A percentile compares a stretch with the other conserved stretches of the same genome.
These are phyloP conservation scores for Backusella westeae DNA, from an alignment of 192 early-diverging fungal species.

Conservation along the genomic window DNA sequence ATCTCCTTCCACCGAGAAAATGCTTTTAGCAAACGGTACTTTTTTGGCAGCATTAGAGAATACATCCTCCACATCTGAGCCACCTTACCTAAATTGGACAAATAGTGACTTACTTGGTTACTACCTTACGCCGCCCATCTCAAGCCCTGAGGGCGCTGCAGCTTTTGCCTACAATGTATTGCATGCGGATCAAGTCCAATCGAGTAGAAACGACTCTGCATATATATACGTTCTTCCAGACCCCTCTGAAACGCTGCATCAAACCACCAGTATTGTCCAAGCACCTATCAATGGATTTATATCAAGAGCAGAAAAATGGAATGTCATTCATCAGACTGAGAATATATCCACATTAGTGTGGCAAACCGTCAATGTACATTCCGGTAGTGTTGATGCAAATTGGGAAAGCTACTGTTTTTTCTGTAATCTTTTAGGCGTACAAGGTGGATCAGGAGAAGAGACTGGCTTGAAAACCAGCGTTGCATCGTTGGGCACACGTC, in stretches of 20 bases:
- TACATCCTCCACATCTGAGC: not conserved
- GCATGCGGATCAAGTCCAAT: not conserved
- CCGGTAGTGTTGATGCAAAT: not conserved
- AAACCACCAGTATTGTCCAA: not conserved
- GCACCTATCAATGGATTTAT: not conserved
- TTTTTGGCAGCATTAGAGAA: not conserved
- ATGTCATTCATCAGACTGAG: not conserved
- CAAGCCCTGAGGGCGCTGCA: not conserved
- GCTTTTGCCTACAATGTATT: not conserved
- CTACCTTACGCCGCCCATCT: not conserved
- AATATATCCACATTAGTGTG: not conserved
- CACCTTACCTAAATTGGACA: conserved; percentile 4
- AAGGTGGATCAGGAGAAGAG: not conserved
- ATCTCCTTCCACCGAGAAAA: not conserved
- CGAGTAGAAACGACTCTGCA: not conserved
- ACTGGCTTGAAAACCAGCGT: not conserved
- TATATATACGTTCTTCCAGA: not conserved
- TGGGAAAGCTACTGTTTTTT: not conserved
- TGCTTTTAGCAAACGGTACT: not conserved
- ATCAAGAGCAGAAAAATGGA: not conserved
- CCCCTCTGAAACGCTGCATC: not conserved
- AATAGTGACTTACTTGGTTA: not conserved
- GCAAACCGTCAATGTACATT: not conserved
- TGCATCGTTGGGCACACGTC: not conserved
- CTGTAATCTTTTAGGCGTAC: not conserved